Base-by-base conservation (phyloP, 2,329 filamentous ascomycete species). In the Colletotrichum sp. region DNA sequence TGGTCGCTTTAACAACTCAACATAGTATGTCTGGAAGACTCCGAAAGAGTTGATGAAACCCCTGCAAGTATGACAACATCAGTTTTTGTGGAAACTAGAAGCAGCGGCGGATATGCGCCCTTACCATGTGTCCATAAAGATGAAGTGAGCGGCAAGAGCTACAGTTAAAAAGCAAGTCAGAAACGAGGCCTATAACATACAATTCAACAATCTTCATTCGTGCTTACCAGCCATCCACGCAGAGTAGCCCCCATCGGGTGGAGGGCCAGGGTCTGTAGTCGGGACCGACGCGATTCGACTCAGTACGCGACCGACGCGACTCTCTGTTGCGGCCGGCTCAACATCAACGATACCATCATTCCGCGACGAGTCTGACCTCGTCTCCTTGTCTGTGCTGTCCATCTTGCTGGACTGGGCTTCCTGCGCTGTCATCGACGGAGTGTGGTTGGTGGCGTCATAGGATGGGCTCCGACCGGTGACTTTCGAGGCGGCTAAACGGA, bases 41-140 rank as follows among this genome's bases (percentile, higher is more conserved):
- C 86, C 86, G 70, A 85, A 86, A 16, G 81, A 84, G 72, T 87
- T 87, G 33, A 86, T 80, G 55, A 87, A 83, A n/a, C 86, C 86
- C 85, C 85, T 73, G 8, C 21, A 21, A 31, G 38, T 12, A 43
- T 18, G 21, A 27, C 12, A 13, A 21, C 5, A 21, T 57, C 24
- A 47, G 38, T 54, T 6, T 27, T 9, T 7, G 11, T n/a, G n/a
- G 15, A 24, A 31, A 16, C 13, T 11, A 2, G 16, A 27, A n/a
- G 11, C 12, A 11, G 13, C 4, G 24, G 59, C 31, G 27, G 58
- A n/a, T 7, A 6, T 8, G 29, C 3, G 5, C 8, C 54, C 68
- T 33, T 51, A 74, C 72, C 72, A 74, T 24, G 72, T 74, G 21
- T 72, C 69, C 72, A 74, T 74, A 27, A 74, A 72, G 27, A 72